These are phyloP conservation scores for Pythium monospermum DNA, from an alignment of 352 stramenopile genomes.

Conservation along the genomic window DNA sequence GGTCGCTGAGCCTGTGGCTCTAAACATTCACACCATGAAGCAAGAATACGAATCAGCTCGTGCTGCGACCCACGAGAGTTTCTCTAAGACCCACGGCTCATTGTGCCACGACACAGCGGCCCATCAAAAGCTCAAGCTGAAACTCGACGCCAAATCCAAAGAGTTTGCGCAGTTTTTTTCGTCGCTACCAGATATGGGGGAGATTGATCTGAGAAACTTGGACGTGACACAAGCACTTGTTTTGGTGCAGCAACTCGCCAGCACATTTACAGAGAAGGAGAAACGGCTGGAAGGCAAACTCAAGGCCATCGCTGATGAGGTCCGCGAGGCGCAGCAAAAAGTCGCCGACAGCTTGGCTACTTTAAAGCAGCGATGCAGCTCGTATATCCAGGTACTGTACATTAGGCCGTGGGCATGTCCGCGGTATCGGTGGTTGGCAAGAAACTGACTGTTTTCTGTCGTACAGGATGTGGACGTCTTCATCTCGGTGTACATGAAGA, in stretches of 20 bases:
- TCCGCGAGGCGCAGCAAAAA: slow-evolving; percentile 31
- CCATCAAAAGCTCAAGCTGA: slow-evolving; percentile 56
- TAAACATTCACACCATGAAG: slow-evolving; percentile 77
- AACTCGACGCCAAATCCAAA: slow-evolving; percentile 42
- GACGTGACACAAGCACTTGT: slow-evolving; percentile 17
- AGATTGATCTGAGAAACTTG: slow-evolving; percentile 19
- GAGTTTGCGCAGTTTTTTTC: slow-evolving; percentile 23
- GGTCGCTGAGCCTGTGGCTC: slow-evolving; percentile 56
- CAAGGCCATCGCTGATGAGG: slow-evolving; percentile 32
- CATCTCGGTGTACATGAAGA: slow-evolving; percentile 80
- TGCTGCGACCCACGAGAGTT: slow-evolving; percentile 54
- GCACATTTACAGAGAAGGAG: slow-evolving; percentile 22
- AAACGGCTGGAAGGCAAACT: slow-evolving; percentile 22
- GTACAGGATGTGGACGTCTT: slow-evolving; percentile 67
- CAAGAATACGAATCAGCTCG: slow-evolving; percentile 67
- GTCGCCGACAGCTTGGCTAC: slow-evolving; percentile 11
- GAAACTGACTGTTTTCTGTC: background rate
- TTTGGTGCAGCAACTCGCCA: slow-evolving; percentile 19
- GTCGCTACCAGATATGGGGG: slow-evolving; percentile 18
- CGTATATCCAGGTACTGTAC: slow-evolving; percentile 67
- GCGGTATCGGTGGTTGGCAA: background rate
- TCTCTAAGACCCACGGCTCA: slow-evolving; percentile 39
- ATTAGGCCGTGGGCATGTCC: no score
- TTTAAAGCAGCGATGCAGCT: slow-evolving; percentile 39
- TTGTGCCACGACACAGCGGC: slow-evolving; percentile 41